Conservation (phyloP, 2,329 filamentous ascomycete species). For the Rosellinia necatrix region DNA sequence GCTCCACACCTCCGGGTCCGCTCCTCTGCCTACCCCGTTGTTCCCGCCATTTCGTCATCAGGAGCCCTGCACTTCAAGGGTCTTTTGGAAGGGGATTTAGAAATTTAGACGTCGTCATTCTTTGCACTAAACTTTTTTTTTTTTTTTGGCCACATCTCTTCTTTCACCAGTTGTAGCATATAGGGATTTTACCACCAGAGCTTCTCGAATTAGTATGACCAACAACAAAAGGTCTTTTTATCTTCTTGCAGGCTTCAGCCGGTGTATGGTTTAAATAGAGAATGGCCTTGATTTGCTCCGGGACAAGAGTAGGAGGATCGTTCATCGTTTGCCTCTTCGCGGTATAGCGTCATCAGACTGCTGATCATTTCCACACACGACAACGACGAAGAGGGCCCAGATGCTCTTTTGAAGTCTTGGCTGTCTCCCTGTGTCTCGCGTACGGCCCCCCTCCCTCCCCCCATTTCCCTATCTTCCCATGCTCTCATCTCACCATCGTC, state of each 20-base stretch:
- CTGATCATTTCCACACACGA: slow-evolving; percentile 40
- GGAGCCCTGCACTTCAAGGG: slow-evolving; percentile 11
- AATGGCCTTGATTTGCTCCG: slow-evolving; percentile 10
- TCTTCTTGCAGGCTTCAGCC: background rate
- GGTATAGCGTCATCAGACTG: slow-evolving; percentile 39
- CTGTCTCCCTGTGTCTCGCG: slow-evolving; percentile 30
- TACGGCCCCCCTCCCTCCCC: slow-evolving; percentile 27
- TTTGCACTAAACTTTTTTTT: background rate
- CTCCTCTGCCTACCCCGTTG: background rate
- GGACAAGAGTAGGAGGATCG: slow-evolving; percentile 19
- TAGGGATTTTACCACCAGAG: background rate
- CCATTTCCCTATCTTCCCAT: slow-evolving; percentile 27
- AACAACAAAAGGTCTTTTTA: background rate
- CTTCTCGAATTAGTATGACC: background rate
- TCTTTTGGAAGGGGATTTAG: background rate
- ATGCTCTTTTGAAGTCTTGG: slow-evolving; percentile 34
- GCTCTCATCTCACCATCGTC: slow-evolving; percentile 25
- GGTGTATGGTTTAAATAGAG: background rate
- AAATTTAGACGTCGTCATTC: slow-evolving; percentile 15
- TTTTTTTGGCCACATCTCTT: background rate
- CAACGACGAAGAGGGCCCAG: slow-evolving; percentile 35
- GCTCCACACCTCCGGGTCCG: slow-evolving; percentile 1
- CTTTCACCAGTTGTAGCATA: background rate
- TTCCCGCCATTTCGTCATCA: slow-evolving; percentile 28
- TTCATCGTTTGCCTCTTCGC: slow-evolving; percentile 33